Percentiles rank a stretch among this genome's conserved stretches.
These are phyloP conservation scores for Calcarisporium arbuscula DNA, from an alignment of 2,329 filamentous ascomycete species.

Conservation along the genomic window DNA sequence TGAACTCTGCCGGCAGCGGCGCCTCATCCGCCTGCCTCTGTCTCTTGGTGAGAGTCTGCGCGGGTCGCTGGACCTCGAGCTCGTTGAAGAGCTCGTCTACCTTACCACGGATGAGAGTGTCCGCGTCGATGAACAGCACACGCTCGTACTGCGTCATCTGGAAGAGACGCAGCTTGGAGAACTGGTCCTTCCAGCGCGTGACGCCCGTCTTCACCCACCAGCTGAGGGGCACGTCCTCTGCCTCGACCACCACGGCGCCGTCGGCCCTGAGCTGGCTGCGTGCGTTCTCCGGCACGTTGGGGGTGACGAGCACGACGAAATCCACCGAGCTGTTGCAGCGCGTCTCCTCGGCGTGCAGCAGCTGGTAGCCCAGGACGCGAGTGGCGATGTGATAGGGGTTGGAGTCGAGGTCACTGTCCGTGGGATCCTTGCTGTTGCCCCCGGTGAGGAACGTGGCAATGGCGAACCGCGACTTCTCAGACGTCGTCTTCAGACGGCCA, in stretches of 20 bases:
- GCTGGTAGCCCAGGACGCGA: constrained; percentile 32
- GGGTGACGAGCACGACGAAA: constrained; percentile 31
- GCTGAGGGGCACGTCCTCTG: constrained; percentile 17
- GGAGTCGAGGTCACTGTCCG: neutral
- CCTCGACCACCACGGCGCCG: constrained; percentile 31
- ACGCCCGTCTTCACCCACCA: constrained; percentile 30
- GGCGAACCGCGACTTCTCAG: constrained; percentile 1
- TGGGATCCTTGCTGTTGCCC: neutral
- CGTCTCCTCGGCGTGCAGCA: constrained; percentile 31
- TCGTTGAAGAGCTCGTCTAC: constrained; percentile 33
- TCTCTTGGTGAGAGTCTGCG: too few relatives aligned
- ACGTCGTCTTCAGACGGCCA: neutral
- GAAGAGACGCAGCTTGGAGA: constrained; percentile 36
- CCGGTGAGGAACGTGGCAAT: constrained; percentile 4
- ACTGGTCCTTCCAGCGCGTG: constrained; percentile 33
- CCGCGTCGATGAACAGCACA: constrained; percentile 37
- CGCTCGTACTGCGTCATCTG: constrained; percentile 33
- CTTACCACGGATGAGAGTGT: constrained; percentile 28
- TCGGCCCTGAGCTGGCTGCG: constrained; percentile 26
- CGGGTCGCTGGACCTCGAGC: too few relatives aligned
- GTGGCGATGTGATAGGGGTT: constrained; percentile 28
- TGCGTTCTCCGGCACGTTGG: constrained; percentile 22
- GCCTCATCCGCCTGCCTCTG: constrained; percentile 22
- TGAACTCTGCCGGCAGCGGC: constrained; percentile 22
- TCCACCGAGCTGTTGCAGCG: constrained; percentile 10